Base-by-base conservation (phyloP, 129 eudicot genomes). In the Silybum marianum region DNA sequence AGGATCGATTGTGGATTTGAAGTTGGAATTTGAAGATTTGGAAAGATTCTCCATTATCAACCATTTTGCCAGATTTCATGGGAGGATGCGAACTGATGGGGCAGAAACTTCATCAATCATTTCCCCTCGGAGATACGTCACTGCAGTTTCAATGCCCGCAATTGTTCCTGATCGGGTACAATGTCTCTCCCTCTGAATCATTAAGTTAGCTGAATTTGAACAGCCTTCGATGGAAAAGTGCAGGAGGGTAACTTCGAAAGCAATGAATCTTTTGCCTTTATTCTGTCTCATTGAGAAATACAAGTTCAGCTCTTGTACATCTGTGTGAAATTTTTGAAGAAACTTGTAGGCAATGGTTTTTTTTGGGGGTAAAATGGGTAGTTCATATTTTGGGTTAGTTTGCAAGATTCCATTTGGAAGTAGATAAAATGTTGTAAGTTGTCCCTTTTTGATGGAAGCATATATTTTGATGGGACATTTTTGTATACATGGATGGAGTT, bases 81-180 rank as follows among this genome's bases (percentile, higher is more conserved):
- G 96, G 12, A 88, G 96, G 78, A 16, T 51, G 30, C 96, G 88
- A 88, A 76, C 83, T 48, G 92, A 89, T 1, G 88, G 80, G 74
- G 90, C 74, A 0, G 92, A 91, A 82, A 76, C 87, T 67, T 73
- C 98, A 66, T 90, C 93, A 19, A 83, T 89, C 12, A 78, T 91
- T n/a, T 24, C 3, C 75, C 89, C 89, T 2, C 96, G 91, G 75
- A 90, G 93, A 92, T 88, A 90, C 80, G 96, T 95, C 16, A 77
- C 85, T 62, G 97, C 98, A 46, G 75, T 85, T 69, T 84, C 91
- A 4, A 39, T 89, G 84, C 97, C 98, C 72, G 84, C 85, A 82
- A 89, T 77, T 85, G 88, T 95, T 39, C 97, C 98, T 3, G 97
- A 90, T 66, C 82, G 88, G 86, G 97, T 90, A 88, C 97, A 92